phyloP scores from a whole-genome alignment of 768 basidiomycete genomes.

The Lyophyllum semitale region DNA sequence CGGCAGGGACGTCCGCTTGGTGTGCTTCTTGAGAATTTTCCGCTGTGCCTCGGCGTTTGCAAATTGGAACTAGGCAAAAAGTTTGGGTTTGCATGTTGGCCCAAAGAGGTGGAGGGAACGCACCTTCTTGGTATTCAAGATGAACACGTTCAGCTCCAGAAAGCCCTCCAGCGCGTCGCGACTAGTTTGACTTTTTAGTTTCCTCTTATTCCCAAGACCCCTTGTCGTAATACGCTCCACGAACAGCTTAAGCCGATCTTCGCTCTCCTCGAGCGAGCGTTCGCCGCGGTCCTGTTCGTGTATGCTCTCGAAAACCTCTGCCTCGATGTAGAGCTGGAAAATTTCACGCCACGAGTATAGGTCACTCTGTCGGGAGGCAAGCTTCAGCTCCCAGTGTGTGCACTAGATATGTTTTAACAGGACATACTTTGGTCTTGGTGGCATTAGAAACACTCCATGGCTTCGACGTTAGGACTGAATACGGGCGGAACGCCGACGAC shows the following conservation, averaged over 20 bases:
- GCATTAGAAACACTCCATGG: slow-evolving; percentile 27
- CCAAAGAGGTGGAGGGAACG: slow-evolving; percentile 5
- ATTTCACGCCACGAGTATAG: slow-evolving; percentile 89
- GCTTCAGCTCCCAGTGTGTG: too few species aligned
- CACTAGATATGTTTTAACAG: slow-evolving; percentile 4
- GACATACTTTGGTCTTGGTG: slow-evolving; percentile 16
- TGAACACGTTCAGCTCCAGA: slow-evolving; percentile 71
- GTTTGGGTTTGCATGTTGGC: background rate
- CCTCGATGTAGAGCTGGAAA: slow-evolving; percentile 84
- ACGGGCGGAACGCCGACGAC: slow-evolving; percentile 38
- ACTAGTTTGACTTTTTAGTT: slow-evolving; percentile 60
- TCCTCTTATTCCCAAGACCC: slow-evolving; percentile 53
- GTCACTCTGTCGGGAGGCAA: slow-evolving; percentile 46
- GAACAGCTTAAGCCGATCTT: slow-evolving; percentile 65
- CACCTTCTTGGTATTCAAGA: slow-evolving; percentile 83
- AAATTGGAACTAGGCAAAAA: slow-evolving; percentile 59
- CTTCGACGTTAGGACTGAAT: slow-evolving; percentile 44
- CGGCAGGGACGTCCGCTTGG: slow-evolving; percentile 85
- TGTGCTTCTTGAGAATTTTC: slow-evolving; percentile 94
- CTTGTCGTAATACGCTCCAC: slow-evolving; percentile 56
- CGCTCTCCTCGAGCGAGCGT: slow-evolving; percentile 66
- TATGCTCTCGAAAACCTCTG: slow-evolving; percentile 80
- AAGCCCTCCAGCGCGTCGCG: slow-evolving; percentile 67
- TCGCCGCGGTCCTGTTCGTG: slow-evolving; percentile 70
- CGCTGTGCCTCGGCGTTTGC: slow-evolving; percentile 89